A percentile compares a stretch with the other conserved stretches of the same genome.
Evolutionary conservation across 805 yeast species (phyloP).

Genomic region (Kluyveromyces aestuarii): DNA sequence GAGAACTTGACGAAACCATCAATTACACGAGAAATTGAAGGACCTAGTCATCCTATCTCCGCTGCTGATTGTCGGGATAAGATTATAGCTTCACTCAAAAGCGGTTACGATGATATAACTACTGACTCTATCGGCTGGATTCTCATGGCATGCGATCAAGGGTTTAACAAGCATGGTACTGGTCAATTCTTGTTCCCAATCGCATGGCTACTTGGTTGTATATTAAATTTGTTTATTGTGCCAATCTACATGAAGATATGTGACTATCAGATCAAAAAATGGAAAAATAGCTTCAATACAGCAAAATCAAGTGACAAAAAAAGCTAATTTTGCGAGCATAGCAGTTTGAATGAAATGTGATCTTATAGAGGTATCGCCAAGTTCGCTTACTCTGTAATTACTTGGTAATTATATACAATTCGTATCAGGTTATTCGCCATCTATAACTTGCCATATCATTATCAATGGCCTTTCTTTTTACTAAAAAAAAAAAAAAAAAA

Average conservation of each 20-base stretch:
- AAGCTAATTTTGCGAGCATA: too few species aligned
- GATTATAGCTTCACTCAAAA: constrained; percentile 44
- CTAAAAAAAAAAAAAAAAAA: background rate
- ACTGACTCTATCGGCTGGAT: constrained; percentile 87
- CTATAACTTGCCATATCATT: too few species aligned
- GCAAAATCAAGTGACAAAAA: background rate
- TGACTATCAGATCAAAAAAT: constrained; percentile 41
- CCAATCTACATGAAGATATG: constrained; percentile 52
- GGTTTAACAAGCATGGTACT: constrained; percentile 47
- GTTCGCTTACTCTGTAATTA: too few species aligned
- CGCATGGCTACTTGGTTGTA: constrained; percentile 39
- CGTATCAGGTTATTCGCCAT: too few species aligned
- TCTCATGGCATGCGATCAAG: constrained; percentile 55
- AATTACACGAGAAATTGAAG: constrained; percentile 77
- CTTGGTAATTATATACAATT: too few species aligned
- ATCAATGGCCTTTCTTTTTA: background rate
- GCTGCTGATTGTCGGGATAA: constrained; percentile 58
- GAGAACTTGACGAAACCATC: constrained; percentile 83
- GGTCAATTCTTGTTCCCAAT: constrained; percentile 43
- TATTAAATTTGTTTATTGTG: constrained; percentile 40
- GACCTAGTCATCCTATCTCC: constrained; percentile 63
- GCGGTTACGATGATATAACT: constrained; percentile 63
- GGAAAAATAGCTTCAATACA: constrained; percentile 31
- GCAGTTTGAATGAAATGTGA: background rate
- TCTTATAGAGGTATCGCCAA: background rate